These are phyloP conservation scores for Mycocentrospora acerina DNA, from an alignment of 2,329 filamentous ascomycete species.

Conservation along the genomic window DNA sequence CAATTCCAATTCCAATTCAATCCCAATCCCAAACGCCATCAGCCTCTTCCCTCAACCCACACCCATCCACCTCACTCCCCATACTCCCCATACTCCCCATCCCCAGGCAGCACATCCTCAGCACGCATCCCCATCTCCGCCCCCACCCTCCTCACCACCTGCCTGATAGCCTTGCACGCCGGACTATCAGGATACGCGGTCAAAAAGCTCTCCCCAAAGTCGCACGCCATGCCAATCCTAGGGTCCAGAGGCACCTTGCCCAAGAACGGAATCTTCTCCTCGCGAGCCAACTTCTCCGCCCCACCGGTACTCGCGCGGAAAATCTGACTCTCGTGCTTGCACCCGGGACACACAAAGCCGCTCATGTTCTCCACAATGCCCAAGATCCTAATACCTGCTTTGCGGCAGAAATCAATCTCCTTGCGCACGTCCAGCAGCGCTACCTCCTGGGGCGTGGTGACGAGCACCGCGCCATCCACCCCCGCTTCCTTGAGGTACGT, in stretches of 20 bases:
- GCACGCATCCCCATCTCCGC: conserved; percentile 40
- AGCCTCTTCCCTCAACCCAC: neutral
- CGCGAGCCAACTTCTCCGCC: conserved; percentile 74
- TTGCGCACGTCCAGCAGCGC: conserved; percentile 89
- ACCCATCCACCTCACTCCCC: too few relatives aligned
- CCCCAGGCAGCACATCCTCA: conserved; percentile 31
- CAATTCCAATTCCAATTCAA: neutral
- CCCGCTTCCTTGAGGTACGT: conserved; percentile 86
- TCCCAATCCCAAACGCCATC: too few relatives aligned
- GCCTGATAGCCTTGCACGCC: conserved; percentile 77
- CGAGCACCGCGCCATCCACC: conserved; percentile 88
- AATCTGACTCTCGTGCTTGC: conserved; percentile 76
- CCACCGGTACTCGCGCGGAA: conserved; percentile 92
- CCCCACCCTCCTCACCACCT: conserved; percentile 74
- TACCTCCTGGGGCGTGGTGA: conserved; percentile 95
- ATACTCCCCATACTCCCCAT: conserved; percentile 18
- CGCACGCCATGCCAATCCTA: conserved; percentile 91
- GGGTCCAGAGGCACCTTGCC: conserved; percentile 91
- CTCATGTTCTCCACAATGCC: conserved; percentile 98
- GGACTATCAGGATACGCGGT: conserved; percentile 92
- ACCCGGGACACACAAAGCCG: conserved; percentile 93
- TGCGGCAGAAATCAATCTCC: conserved; percentile 96
- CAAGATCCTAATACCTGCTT: conserved; percentile 84
- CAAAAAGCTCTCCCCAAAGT: conserved; percentile 96
- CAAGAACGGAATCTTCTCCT: conserved; percentile 85